Evolutionary conservation across 306 rosid genomes (phyloP).

Genomic region (Vigna unguiculata): DNA sequence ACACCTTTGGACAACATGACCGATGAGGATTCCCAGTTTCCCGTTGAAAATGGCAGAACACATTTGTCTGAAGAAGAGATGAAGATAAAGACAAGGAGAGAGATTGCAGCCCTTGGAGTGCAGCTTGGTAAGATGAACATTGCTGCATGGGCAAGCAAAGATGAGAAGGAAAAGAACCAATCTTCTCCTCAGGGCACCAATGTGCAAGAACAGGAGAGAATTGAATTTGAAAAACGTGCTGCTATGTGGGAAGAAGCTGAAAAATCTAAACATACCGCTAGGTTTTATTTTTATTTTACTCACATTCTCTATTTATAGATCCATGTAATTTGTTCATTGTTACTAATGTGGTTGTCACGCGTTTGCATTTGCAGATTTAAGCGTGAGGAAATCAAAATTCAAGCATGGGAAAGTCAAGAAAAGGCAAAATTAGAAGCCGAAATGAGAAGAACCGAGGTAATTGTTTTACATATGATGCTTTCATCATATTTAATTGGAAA

Average conservation of each 20-base stretch:
- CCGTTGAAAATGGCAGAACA: conserved; percentile 43
- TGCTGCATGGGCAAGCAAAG: conserved; percentile 96
- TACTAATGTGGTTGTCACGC: conserved; percentile 31
- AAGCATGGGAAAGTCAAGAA: conserved; percentile 95
- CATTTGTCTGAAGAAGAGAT: conserved; percentile 85
- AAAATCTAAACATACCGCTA: conserved; percentile 82
- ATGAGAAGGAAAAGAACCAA: conserved; percentile 61
- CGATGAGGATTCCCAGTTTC: conserved; percentile 48
- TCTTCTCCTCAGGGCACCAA: conserved; percentile 46
- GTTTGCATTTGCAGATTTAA: conserved; percentile 62
- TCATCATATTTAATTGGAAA: background rate
- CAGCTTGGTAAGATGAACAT: conserved; percentile 94
- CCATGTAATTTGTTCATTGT: conserved; percentile 1
- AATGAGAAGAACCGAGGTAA: conserved; percentile 89
- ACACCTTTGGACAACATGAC: conserved; percentile 59
- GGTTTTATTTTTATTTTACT: conserved; percentile 61
- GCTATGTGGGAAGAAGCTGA: conserved; percentile 90
- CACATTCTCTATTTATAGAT: conserved; percentile 12
- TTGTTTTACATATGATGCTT: background rate
- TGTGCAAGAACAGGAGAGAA: conserved; percentile 55
- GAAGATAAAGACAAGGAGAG: conserved; percentile 86
- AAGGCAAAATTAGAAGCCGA: conserved; percentile 86
- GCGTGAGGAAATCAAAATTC: conserved; percentile 93
- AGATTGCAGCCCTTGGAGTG: conserved; percentile 89
- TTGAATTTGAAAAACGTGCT: conserved; percentile 84